phyloP scores from a whole-genome alignment of 2,329 filamentous ascomycete genomes.

The Neonectria ditissima region DNA sequence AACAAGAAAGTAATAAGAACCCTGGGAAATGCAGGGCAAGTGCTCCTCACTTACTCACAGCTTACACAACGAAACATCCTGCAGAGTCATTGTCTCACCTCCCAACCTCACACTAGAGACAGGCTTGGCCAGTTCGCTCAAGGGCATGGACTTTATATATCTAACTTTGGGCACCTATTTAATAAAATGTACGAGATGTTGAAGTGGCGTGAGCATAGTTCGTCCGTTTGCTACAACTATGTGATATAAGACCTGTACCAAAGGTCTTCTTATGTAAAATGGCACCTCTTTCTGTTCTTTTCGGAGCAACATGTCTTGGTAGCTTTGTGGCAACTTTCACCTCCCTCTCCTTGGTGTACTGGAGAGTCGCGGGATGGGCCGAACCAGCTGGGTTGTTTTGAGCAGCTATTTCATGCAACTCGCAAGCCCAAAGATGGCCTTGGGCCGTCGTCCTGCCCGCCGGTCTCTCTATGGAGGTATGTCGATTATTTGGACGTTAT shows the following conservation, averaged over 20 bases:
- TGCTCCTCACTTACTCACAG: background rate
- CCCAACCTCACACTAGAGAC: background rate
- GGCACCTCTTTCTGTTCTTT: background rate
- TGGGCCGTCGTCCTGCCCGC: background rate
- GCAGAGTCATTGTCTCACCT: background rate
- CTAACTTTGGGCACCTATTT: background rate
- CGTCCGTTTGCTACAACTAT: slow-evolving; percentile 25
- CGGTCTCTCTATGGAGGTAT: background rate
- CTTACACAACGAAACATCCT: background rate
- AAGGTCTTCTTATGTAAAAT: slow-evolving; percentile 5
- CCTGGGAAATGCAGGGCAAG: background rate
- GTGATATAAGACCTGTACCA: background rate
- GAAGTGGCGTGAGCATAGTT: slow-evolving; percentile 20
- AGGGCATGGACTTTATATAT: too few species aligned
- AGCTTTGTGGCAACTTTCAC: background rate
- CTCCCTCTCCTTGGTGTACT: background rate
- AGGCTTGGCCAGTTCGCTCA: background rate
- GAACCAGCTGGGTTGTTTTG: background rate
- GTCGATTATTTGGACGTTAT: background rate
- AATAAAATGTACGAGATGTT: background rate
- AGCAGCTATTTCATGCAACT: background rate
- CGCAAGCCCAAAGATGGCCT: background rate
- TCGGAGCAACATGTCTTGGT: background rate
- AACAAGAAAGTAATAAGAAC: background rate
- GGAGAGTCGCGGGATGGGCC: background rate